Base-by-base conservation (phyloP, 352 stramenopile species). In the Pythium sp. region DNA sequence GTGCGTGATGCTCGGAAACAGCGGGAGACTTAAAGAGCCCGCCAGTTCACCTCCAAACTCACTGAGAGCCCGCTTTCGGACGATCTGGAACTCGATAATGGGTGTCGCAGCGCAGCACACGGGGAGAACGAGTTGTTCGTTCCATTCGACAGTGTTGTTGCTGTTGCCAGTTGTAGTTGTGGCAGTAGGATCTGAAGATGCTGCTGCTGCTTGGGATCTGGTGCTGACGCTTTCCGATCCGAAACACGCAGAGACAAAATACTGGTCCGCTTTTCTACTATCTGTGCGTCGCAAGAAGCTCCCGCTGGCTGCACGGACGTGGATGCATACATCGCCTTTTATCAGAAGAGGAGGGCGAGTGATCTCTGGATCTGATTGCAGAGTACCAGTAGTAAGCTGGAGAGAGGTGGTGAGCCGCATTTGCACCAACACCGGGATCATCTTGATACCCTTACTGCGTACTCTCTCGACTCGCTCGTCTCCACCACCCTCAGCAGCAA, bases 81-180 rank as follows among this genome's bases (percentile, higher is more conserved):
- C 70, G 6, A 84, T 12, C 5, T 47, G 69, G 1, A 84, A n/a
- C 3, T 73, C 34, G 15, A 80, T 56, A 18, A 79, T 20, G 18
- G 76, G 72, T 3, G 70, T 51, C 6, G 32, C 46, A 32, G 56
- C 18, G 47, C 38, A 71, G 0, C 36, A 38, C 4, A 79, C 53
- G 11, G 62, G 49, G 47, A 84, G 63, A 18, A 62, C 30, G 9
- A 81, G 8, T 0, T 84, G 72, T 20, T 84, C 74, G 53, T 84
- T 71, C 77, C 77, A 84, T 14, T 62, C 53, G n/a, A 81, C 8
- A 15, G 53, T 66, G 18, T 53, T 18, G n/a, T 28, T 55, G n/a
- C 18, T 51, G n/a, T 15, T 30, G 11, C 11, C 36, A 43, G 36
- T 15, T 28, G 8, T 14, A 58, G 26, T 12, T 14, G 26, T 22